Percentiles rank a stretch among this genome's conserved stretches.
These are phyloP conservation scores for Penicillium sp. DNA, from an alignment of 2,329 filamentous ascomycete species.

Conservation along the genomic window DNA sequence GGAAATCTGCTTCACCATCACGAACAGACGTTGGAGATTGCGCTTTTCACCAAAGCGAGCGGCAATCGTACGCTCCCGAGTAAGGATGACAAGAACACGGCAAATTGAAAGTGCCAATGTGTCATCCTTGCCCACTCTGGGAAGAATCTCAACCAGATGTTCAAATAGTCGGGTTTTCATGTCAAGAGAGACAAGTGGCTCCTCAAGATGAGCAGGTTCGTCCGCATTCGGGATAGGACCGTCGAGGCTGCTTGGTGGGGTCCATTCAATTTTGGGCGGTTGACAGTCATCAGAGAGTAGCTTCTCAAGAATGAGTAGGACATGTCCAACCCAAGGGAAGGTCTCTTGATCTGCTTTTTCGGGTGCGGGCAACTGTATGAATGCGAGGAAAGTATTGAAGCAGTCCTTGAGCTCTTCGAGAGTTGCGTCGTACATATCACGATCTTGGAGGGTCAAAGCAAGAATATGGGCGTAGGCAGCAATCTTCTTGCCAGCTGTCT, in stretches of 20 bases:
- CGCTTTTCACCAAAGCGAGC: constrained; percentile 79
- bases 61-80: constrained; percentile 74
- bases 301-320: constrained; percentile 86
- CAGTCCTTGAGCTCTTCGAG: constrained; percentile 74
- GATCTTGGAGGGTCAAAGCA: constrained; percentile 82
- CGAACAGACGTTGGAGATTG: constrained; percentile 85
- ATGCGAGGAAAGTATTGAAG: constrained; percentile 72
- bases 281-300: constrained; percentile 87
- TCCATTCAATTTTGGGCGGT: constrained; percentile 74
- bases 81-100: constrained; percentile 83
- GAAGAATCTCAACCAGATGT: constrained; percentile 78
- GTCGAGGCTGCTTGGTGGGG: constrained; percentile 51
- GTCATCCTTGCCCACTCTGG: constrained; percentile 84
- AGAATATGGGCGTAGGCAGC: constrained; percentile 91
- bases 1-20: constrained; percentile 92
- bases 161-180: constrained; percentile 73
- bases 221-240: constrained; percentile 51
- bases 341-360: constrained; percentile 71
- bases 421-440: constrained; percentile 75
- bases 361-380: constrained; percentile 66
- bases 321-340: constrained; percentile 90
- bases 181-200: constrained; percentile 63
- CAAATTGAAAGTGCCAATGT: constrained; percentile 79
- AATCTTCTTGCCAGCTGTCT: constrained; percentile 66
- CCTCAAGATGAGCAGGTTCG: constrained; percentile 60